Base-by-base conservation (phyloP, 139 green algal species). In the Coccomyxa sp. region DNA sequence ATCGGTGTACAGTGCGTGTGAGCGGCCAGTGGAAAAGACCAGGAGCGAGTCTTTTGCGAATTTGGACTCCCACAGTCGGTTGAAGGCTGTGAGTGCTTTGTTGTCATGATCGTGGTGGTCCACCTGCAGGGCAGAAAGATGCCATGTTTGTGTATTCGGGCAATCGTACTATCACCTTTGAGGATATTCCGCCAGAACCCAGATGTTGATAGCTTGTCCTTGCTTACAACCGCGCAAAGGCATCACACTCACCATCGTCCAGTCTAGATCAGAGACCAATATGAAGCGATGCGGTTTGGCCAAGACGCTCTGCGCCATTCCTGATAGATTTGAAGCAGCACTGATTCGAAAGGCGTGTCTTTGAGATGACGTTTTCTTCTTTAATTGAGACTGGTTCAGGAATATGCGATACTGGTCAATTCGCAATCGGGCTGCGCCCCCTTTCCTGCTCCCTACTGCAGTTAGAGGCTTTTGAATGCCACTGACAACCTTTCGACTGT, bases 21-120 rank as follows among this genome's bases (percentile, higher is more conserved):
- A 98, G 8, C 95, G 76, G 34, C 95, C 95, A 2, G 95, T 97
- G 35, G 94, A 97, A 78, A 93, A 98, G 22, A 98, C 88, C 2
- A 98, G 89, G n/a, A 97, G 83, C 14, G 84, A 94, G 72, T 95
- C 92, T 0, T 81, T 37, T 0, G 83, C 83, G 78, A 94, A 94
- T 22, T 91, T 78, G 22, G 80, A 74, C 18, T 81, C 74, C 95
- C 95, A 98, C 10, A 93, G 70, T 0, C 77, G 37, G 78, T 96
- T 95, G 80, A 98, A 97, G 54, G 71, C 39, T 1, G 88, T 76
- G 75, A 97, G 84, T 12, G 78, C 78, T 14, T 77, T 54, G 84
- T 97, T 89, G 1, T 80, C 84, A 29, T 74, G 64, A 64, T 97
- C 92, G 22, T 93, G 79, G 69, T 97, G 93, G 68, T 96, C 87